Conservation (phyloP, 2,329 filamentous ascomycete species). For the Emmonsiellopsis sp. region DNA sequence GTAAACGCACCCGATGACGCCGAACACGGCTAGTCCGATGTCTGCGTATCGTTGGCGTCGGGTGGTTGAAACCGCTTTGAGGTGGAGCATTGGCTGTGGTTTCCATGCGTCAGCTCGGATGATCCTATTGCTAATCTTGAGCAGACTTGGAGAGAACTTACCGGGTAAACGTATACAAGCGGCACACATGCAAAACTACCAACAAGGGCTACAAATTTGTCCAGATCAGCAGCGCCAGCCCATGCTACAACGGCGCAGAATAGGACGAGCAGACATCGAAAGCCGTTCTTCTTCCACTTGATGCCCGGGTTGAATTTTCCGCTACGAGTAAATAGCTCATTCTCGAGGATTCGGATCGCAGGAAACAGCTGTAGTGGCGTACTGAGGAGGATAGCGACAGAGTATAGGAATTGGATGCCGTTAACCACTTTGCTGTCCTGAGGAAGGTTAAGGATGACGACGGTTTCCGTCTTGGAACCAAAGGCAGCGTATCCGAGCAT, state of each 20-base stretch:
- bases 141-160: slow-evolving; percentile 43
- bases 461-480: slow-evolving; percentile 88
- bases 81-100: slow-evolving; percentile 78
- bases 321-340: slow-evolving; percentile 83
- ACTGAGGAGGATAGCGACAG: slow-evolving; percentile 89
- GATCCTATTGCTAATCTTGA: neutral
- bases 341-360: slow-evolving; percentile 91
- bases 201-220: slow-evolving; percentile 94
- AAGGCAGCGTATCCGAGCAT: slow-evolving; percentile 93
- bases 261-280: slow-evolving; percentile 86
- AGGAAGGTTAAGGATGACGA: slow-evolving; percentile 90
- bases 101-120: neutral
- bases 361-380: slow-evolving; percentile 96
- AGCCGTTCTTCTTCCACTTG: slow-evolving; percentile 99
- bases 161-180: slow-evolving; percentile 93
- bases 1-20: slow-evolving; percentile 79
- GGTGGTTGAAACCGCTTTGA: slow-evolving; percentile 65
- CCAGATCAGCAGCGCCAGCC: slow-evolving; percentile 83
- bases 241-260: slow-evolving; percentile 81
- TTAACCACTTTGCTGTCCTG: slow-evolving; percentile 96
- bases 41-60: slow-evolving; percentile 61
- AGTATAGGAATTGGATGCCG: slow-evolving; percentile 91
- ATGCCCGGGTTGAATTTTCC: slow-evolving; percentile 98
- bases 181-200: slow-evolving; percentile 98
- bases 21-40: slow-evolving; percentile 68